These are phyloP conservation scores for Sanguinoderma infundibulare DNA, from an alignment of 1,284 basidiomycete species.

Conservation along the genomic window DNA sequence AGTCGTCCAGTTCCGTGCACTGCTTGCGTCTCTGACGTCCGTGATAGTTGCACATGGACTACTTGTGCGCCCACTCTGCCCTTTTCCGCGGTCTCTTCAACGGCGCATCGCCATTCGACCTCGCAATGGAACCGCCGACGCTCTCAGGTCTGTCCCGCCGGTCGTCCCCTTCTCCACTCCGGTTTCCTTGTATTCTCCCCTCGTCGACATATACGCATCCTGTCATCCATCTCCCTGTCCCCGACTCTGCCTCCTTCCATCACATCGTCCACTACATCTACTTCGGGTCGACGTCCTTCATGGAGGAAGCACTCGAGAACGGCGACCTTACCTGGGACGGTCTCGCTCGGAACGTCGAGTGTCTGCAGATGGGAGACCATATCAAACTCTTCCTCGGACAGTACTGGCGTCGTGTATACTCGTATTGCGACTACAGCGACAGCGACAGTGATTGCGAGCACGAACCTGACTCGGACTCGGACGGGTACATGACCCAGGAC, in stretches of 20 bases:
- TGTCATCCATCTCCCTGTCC: constrained; percentile 74
- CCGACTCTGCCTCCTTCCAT: constrained; percentile 74
- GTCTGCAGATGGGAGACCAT: constrained; percentile 69
- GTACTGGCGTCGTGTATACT: constrained; percentile 57
- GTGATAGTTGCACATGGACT: constrained; percentile 70
- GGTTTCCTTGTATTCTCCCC: constrained; percentile 67
- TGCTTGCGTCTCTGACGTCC: background rate
- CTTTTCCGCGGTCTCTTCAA: constrained; percentile 70
- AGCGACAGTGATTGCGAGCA: constrained; percentile 31
- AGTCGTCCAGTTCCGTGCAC: constrained; percentile 24
- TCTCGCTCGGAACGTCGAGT: constrained; percentile 81
- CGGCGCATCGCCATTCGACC: constrained; percentile 63
- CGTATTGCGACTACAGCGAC: constrained; percentile 36
- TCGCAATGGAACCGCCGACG: constrained; percentile 44
- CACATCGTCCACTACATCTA: constrained; percentile 81
- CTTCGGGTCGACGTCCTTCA: constrained; percentile 63
- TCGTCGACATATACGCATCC: constrained; percentile 62
- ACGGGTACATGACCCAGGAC: constrained; percentile 33
- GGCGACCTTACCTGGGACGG: constrained; percentile 77
- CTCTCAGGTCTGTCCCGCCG: constrained; percentile 26
- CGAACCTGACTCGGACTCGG: constrained; percentile 34
- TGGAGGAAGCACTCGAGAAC: constrained; percentile 61
- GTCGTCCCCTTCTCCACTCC: constrained; percentile 47
- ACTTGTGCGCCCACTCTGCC: constrained; percentile 72
- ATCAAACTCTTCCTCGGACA: constrained; percentile 70